Conservation (phyloP, 2,329 filamentous ascomycete genomes). For the Sporothrix curviconia region DNA sequence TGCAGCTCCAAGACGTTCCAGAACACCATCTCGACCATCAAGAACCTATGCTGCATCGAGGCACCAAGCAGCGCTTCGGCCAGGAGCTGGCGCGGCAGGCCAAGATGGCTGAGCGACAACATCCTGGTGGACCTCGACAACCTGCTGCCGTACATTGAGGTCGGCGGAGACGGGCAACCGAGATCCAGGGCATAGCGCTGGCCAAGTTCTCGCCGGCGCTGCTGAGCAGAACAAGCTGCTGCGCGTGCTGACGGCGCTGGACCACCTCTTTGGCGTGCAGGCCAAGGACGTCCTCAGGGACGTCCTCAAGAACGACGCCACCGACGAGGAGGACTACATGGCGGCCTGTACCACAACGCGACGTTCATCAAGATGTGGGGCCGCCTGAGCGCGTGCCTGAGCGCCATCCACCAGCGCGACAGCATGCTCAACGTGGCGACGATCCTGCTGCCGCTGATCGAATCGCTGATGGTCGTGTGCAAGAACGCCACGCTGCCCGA, state of each 20-base stretch:
- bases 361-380: slow-evolving; percentile 92
- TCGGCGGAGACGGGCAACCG: slow-evolving; percentile 76
- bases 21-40: slow-evolving; percentile 96
- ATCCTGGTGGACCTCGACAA: slow-evolving; percentile 81
- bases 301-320: slow-evolving; percentile 55
- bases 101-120: slow-evolving; percentile 69
- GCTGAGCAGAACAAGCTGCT: slow-evolving; percentile 84
- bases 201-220: slow-evolving; percentile 90
- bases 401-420: slow-evolving; percentile 81
- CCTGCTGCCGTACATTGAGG: slow-evolving; percentile 76
- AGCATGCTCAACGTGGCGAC: slow-evolving; percentile 97
- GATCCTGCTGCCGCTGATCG: slow-evolving; percentile 91
- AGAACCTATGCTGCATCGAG: slow-evolving; percentile 91
- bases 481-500: slow-evolving; percentile 86
- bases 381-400: slow-evolving; percentile 82
- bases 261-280: slow-evolving; percentile 89
- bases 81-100: slow-evolving; percentile 85
- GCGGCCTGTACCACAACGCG: slow-evolving; percentile 80
- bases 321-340: slow-evolving; percentile 74
- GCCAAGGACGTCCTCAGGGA: slow-evolving; percentile 34
- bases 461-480: slow-evolving; percentile 97
- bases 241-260: slow-evolving; percentile 83
- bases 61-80: slow-evolving; percentile 85
- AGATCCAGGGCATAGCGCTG: slow-evolving; percentile 89
- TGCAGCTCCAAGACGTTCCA: slow-evolving; percentile 98